These are phyloP conservation scores for Nymphaea thermarum DNA, from an alignment of 164 flowering plant species.

Conservation along the genomic window DNA sequence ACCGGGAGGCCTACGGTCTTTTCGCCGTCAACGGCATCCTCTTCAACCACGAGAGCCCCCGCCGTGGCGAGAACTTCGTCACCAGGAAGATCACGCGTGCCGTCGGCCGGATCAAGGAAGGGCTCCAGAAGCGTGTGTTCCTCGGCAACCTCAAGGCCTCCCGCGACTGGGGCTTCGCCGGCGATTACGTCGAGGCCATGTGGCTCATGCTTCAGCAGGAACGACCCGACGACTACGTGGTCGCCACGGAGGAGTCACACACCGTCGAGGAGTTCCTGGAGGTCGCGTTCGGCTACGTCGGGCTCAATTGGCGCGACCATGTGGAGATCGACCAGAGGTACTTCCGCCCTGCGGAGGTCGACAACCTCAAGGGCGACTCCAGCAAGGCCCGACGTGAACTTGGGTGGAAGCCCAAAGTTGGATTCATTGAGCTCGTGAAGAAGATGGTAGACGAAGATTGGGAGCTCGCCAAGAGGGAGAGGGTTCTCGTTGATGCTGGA, in stretches of 20 bases:
- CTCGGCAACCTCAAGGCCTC: constrained; percentile 79
- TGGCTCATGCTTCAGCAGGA: constrained; percentile 99
- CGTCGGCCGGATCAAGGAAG: constrained; percentile 79
- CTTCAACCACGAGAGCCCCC: constrained; percentile 86
- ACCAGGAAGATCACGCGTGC: constrained; percentile 90
- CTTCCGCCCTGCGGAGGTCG: constrained; percentile 90
- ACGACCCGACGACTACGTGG: constrained; percentile 86
- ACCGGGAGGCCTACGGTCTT: constrained; percentile 86
- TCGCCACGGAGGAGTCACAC: constrained; percentile 94
- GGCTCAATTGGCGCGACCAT: constrained; percentile 83
- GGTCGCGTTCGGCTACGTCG: constrained; percentile 87
- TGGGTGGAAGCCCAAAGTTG: constrained; percentile 90
- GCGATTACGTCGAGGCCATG: constrained; percentile 98
- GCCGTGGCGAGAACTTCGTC: constrained; percentile 90
- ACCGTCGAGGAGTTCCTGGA: constrained; percentile 86
- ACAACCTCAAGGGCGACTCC: constrained; percentile 83
- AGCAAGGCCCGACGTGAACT: constrained; percentile 66
- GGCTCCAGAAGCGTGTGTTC: constrained; percentile 79
- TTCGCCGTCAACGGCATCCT: constrained; percentile 85
- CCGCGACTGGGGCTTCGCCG: constrained; percentile 95
- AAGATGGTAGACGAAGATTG: constrained; percentile 97
- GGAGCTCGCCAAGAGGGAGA: constrained; percentile 89
- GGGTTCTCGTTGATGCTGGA: constrained; percentile 96
- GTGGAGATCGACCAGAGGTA: constrained; percentile 90
- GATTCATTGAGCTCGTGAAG: constrained; percentile 85